phyloP scores from a whole-genome alignment of 192 early-diverging fungal genomes.

The Mortierella hygrophila region DNA sequence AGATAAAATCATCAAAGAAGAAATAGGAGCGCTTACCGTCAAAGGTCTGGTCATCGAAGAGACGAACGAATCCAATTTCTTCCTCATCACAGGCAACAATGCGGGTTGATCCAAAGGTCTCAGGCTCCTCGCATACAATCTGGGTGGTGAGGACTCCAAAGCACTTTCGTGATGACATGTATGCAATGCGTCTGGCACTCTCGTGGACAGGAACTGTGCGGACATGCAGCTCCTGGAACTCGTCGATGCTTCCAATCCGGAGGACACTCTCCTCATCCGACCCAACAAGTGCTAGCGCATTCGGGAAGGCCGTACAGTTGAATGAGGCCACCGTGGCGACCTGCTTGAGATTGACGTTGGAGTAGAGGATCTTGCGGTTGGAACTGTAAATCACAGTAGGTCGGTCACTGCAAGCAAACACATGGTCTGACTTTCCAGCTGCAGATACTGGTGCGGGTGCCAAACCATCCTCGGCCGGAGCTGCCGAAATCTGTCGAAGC shows the following conservation, averaged over 20 bases:
- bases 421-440: conserved; percentile 42
- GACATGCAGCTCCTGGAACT: conserved; percentile 89
- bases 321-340: conserved; percentile 77
- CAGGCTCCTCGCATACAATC: conserved; percentile 46
- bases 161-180: conserved; percentile 65
- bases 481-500: conserved; percentile 58
- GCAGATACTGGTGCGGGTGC: not conserved
- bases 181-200: conserved; percentile 77
- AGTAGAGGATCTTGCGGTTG: conserved; percentile 81
- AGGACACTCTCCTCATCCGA: conserved; percentile 68
- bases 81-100: conserved; percentile 45
- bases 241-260: conserved; percentile 82
- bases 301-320: conserved; percentile 60
- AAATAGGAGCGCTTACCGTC: conserved; percentile 66
- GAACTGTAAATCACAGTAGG: conserved; percentile 83
- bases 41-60: conserved; percentile 82
- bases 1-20: not conserved
- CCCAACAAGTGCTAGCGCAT: conserved; percentile 70
- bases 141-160: conserved; percentile 74
- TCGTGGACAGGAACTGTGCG: conserved; percentile 73
- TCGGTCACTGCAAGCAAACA: conserved; percentile 88
- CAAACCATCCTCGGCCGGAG: not conserved
- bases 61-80: conserved; percentile 59
- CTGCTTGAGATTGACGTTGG: conserved; percentile 83
- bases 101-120: conserved; percentile 24